These are phyloP conservation scores for Metarhizium anisopliae DNA, from an alignment of 2,329 filamentous ascomycete genomes.

Conservation along the genomic window DNA sequence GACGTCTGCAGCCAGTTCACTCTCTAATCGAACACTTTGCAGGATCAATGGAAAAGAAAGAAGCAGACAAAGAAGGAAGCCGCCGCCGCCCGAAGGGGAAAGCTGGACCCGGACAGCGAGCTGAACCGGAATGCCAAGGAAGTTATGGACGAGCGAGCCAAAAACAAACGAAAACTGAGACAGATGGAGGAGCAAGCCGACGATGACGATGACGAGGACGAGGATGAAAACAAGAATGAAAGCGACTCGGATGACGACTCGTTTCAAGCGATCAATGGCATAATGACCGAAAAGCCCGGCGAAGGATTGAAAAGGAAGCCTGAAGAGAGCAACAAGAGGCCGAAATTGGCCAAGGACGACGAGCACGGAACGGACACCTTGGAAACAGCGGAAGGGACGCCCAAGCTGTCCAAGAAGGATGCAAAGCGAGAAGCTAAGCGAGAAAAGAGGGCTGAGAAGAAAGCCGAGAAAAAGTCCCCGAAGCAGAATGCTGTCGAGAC, in stretches of 20 bases:
- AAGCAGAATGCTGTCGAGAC: constrained; percentile 14
- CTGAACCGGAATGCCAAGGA: constrained; percentile 78
- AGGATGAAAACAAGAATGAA: constrained; percentile 13
- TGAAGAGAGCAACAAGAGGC: constrained; percentile 47
- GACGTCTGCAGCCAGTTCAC: not conserved
- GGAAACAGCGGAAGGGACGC: constrained; percentile 38
- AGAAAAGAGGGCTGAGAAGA: constrained; percentile 30
- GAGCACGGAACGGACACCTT: constrained; percentile 14
- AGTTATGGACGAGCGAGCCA: constrained; percentile 72
- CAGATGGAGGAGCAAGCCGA: constrained; percentile 44
- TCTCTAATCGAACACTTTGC: constrained; percentile 6
- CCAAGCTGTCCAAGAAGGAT: constrained; percentile 42
- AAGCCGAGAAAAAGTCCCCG: constrained; percentile 21
- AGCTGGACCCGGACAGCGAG: constrained; percentile 82
- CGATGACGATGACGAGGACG: constrained; percentile 28
- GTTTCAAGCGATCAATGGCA: constrained; percentile 38
- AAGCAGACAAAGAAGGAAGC: constrained; percentile 93
- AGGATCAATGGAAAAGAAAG: constrained; percentile 90
- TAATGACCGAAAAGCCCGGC: constrained; percentile 51
- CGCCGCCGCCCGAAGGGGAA: constrained; percentile 72
- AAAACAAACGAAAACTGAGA: constrained; percentile 72
- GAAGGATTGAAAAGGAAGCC: constrained; percentile 50
- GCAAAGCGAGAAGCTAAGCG: constrained; percentile 43
- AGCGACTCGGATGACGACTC: constrained; percentile 9
- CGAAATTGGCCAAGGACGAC: constrained; percentile 26